Evolutionary conservation across 2,329 filamentous ascomycete genomes (phyloP), one percentile per base, ranked within the genome.

Genomic region (Fusarium sp.): DNA sequence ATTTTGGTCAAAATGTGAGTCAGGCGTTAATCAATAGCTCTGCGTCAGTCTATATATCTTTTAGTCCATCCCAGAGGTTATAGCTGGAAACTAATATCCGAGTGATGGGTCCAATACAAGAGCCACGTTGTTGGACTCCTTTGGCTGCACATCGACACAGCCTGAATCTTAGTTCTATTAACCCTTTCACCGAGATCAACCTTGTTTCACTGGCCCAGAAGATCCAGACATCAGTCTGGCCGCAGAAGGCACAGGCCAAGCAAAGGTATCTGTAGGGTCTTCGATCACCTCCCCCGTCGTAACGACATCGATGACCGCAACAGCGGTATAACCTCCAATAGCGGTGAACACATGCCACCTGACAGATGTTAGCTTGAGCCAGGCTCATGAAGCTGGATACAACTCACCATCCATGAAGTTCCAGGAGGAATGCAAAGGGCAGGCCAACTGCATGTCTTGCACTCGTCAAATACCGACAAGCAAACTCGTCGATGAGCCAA

Each of bases 331-430:
- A 5, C 82, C 83, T 16, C 83, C 83, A 33, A 84, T 80, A 1
- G 80, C 81, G 8, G 83, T 84, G 10, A 83, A 79, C 10, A 84
- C 44, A 63, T 84, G 83, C 83, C 83, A 84, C 82, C 82, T 84
- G 18, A 21, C 16, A 2, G 3, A 1, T 15, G 14, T 69, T 23
- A 69, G 60, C 52, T 25, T 19, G 10, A 4, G 4, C 68, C 29
- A 73, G 4, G 1, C 12, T 19, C 3, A 14, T 18, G 14, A 21
- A 18, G 5, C 0, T 3, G 0, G 7, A 10, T 15, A 5, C 1
- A 10, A 21, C 79, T 31, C 78, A 84, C 83, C 83, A 84, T 70
- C 83, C 83, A 57, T 84, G 83, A 9, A 84, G 60, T 64, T 84
- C 82, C 5, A 83, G 69, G 0, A 83, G 46, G 25, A 84, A 84